Evolutionary conservation across 2,329 filamentous ascomycete species (phyloP).

Genomic region (Curvularia sp.): DNA sequence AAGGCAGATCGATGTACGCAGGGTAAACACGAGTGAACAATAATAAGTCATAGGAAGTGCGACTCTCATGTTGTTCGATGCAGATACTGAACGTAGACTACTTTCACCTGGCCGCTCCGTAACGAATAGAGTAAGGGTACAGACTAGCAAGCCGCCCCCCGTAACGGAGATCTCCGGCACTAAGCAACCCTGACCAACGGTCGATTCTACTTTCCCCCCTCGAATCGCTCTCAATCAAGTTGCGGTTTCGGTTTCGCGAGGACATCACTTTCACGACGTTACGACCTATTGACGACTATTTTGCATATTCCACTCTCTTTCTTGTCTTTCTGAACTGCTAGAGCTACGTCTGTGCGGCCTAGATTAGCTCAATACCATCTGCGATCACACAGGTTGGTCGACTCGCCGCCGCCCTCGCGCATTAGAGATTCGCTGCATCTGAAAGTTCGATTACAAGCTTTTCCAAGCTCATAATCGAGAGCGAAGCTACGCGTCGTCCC

Average conservation of each 20-base stretch:
- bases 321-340: constrained; percentile 15
- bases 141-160: constrained; percentile 13
- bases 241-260: constrained; percentile 18
- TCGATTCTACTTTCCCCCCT: constrained; percentile 27
- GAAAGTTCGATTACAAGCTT: constrained; percentile 4
- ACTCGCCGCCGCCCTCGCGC: constrained; percentile 13
- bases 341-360: constrained; percentile 2
- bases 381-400: constrained; percentile 15
- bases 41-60: background rate
- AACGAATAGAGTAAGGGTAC: background rate
- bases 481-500: constrained; percentile 1
- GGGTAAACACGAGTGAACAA: background rate
- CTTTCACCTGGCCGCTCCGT: background rate
- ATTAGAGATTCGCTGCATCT: constrained; percentile 23
- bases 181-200: constrained; percentile 17
- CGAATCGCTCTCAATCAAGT: constrained; percentile 18
- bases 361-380: constrained; percentile 10
- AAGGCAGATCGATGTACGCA: background rate
- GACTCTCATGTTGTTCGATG: background rate
- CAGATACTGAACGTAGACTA: background rate
- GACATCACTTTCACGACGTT: constrained; percentile 38
- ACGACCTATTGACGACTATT: constrained; percentile 43
- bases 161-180: constrained; percentile 23
- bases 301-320: constrained; percentile 28
- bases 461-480: background rate